Base-by-base conservation (phyloP, 257 asterid genomes). In the Rubia yunnanensis region DNA sequence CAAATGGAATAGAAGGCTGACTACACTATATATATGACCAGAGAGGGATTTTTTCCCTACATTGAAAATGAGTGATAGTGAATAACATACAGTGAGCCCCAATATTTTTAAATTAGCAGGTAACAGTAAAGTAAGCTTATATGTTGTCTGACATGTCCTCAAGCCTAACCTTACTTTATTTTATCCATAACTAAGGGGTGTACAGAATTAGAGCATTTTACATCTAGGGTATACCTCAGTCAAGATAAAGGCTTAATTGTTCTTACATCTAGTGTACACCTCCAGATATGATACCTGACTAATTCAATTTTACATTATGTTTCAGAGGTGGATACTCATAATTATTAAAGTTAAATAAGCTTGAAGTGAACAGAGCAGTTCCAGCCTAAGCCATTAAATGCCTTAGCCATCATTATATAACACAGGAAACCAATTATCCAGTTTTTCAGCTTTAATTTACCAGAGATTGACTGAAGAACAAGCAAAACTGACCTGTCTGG, bases 401-500 rank as follows among this genome's bases (percentile, higher is more conserved):
- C 24, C 13, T 0, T 0, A 24, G 1, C 20, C 56, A 41, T n/a
- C 24, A 39, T 39, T 24, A 41, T 23, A 10, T 49, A 39, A 10
- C 22, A 38, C 20, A 61, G 52, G 18, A 35, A 10, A 26, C 2
- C 3, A 2, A 46, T 44, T 41, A 17, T 15, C 15, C 35, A 44
- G 41, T 13, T 41, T 9, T 39, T 10, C 3, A 39, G 41, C 57
- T 15, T 27, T 38, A 64, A 11, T 15, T 27, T 46, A 5, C 28
- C 5, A 22, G 31, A 27, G 59, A 3, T 28, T 31, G 23, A 44
- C 46, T 18, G n/a, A 39, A 31, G n/a, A 24, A 67, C 26, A 17
- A 22, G 44, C 56, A 24, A 32, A 49, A 52, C 76, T 66, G 22
- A 76, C 81, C 84, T 53, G 60, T 54, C 74, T 30, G 70, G 49